Percentiles rank a stretch among this genome's conserved stretches.
These are phyloP conservation scores for Mitragyna speciosa DNA, from an alignment of 257 asterid species.

Conservation along the genomic window DNA sequence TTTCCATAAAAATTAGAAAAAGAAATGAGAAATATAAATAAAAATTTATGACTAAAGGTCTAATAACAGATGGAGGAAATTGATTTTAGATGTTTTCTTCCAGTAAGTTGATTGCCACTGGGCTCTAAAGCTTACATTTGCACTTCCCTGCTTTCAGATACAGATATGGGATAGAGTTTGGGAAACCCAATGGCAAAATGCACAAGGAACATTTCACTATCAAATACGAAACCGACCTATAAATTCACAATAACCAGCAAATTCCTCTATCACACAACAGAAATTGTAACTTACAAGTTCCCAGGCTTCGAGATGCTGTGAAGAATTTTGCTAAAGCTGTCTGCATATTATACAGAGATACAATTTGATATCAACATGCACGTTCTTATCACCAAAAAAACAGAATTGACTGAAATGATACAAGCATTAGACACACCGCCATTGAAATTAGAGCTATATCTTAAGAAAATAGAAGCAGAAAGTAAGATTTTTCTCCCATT, in stretches of 20 bases:
- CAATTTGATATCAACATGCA: not conserved
- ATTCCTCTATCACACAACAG: not conserved
- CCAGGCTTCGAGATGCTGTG: conserved; percentile 66
- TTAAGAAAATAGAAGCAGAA: not conserved
- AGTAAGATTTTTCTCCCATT: not conserved
- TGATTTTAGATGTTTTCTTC: not conserved
- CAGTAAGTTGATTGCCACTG: not conserved
- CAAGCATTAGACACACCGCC: not conserved
- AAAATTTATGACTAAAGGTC: not conserved
- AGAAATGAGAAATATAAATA: not conserved
- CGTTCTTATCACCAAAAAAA: not conserved
- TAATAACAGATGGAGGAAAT: not conserved
- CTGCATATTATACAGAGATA: conserved; percentile 38
- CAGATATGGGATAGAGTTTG: not conserved
- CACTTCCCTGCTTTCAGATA: no score
- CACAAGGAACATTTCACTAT: not conserved
- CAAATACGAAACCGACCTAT: no score
- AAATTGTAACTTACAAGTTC: conserved; percentile 56
- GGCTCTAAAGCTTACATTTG: not conserved
- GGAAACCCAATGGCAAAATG: not conserved
- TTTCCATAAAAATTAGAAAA: no score
- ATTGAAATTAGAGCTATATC: not conserved
- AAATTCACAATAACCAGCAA: no score
- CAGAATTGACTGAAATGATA: not conserved
- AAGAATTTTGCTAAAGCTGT: conserved; percentile 39